phyloP scores from a whole-genome alignment of 2,329 filamentous ascomycete species.

The Microdochium nivale region DNA sequence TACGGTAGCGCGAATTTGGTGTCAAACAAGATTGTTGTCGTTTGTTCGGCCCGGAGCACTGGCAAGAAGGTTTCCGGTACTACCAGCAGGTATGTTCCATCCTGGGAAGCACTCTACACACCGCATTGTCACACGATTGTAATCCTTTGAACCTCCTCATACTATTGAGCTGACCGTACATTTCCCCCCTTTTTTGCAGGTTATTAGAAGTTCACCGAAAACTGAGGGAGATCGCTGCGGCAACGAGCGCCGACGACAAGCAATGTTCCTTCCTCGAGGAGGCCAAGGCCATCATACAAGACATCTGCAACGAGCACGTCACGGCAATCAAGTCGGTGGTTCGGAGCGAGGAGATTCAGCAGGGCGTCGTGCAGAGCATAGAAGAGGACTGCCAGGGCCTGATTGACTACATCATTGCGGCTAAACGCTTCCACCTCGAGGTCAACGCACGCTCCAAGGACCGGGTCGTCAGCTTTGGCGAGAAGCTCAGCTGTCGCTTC shows the following conservation, averaged over 20 bases:
- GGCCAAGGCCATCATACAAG: constrained; percentile 67
- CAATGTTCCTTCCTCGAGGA: constrained; percentile 48
- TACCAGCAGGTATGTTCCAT: constrained; percentile 71
- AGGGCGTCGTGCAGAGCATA: constrained; percentile 56
- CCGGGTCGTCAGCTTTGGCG: constrained; percentile 87
- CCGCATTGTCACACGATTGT: background rate
- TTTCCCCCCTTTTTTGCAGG: constrained; percentile 20
- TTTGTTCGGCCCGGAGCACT: constrained; percentile 91
- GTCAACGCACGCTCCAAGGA: constrained; percentile 74
- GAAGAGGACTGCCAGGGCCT: constrained; percentile 74
- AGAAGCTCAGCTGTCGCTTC: constrained; percentile 90
- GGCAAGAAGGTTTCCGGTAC: constrained; percentile 93
- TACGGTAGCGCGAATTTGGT: constrained; percentile 46
- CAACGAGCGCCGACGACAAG: constrained; percentile 41
- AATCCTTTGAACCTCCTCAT: constrained; percentile 6
- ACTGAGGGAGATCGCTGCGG: constrained; percentile 43
- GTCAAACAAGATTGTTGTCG: constrained; percentile 73
- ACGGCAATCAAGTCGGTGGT: constrained; percentile 59
- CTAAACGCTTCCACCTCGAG: constrained; percentile 60
- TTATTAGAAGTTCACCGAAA: constrained; percentile 52
- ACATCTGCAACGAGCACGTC: constrained; percentile 77
- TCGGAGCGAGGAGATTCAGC: constrained; percentile 43
- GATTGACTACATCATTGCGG: constrained; percentile 60
- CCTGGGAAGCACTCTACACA: background rate
- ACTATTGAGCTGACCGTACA: constrained; percentile 5